Percentiles rank a stretch among this genome's conserved stretches.
Conservation (phyloP, 106 monocot genomes). For the Vanilla planifolia region DNA sequence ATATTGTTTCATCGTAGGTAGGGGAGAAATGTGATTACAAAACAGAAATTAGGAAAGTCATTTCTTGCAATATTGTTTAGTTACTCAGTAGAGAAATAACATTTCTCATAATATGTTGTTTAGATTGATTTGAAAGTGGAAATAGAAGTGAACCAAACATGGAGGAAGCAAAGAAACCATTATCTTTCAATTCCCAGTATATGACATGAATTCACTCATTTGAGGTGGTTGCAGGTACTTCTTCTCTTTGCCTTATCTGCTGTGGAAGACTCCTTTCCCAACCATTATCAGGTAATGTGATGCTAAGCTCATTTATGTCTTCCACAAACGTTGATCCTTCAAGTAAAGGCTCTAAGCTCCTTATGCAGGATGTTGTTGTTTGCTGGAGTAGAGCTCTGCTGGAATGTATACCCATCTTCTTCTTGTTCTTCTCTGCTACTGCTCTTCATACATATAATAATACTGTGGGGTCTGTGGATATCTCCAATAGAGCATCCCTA, state of each 20-base stretch:
- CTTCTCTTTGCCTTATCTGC: slow-evolving; percentile 86
- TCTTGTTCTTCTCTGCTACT: slow-evolving; percentile 68
- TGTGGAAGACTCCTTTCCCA: slow-evolving; percentile 89
- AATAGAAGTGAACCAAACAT: no score
- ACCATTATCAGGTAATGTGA: slow-evolving; percentile 44
- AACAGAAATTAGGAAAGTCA: no score
- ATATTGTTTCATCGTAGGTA: no score
- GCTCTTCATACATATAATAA: slow-evolving; percentile 45
- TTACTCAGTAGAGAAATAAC: no score
- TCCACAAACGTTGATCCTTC: not conserved
- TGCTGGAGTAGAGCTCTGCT: slow-evolving; percentile 74
- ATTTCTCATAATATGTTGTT: no score
- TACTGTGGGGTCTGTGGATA: slow-evolving; percentile 78
- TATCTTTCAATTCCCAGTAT: no score
- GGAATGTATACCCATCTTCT: slow-evolving; percentile 90
- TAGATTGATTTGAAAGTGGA: no score
- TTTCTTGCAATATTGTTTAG: no score
- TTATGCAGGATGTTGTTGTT: slow-evolving; percentile 63
- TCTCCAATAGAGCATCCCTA: slow-evolving; percentile 47
- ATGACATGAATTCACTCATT: not conserved
- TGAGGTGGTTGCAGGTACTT: slow-evolving; percentile 71
- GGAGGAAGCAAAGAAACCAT: no score
- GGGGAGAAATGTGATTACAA: no score
- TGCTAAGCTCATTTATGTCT: not conserved
- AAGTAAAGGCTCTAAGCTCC: not conserved